Percentiles rank a stretch among this genome's conserved stretches.
These are phyloP conservation scores for Fusarium mangiferae DNA, from an alignment of 2,329 filamentous ascomycete genomes.

Conservation along the genomic window DNA sequence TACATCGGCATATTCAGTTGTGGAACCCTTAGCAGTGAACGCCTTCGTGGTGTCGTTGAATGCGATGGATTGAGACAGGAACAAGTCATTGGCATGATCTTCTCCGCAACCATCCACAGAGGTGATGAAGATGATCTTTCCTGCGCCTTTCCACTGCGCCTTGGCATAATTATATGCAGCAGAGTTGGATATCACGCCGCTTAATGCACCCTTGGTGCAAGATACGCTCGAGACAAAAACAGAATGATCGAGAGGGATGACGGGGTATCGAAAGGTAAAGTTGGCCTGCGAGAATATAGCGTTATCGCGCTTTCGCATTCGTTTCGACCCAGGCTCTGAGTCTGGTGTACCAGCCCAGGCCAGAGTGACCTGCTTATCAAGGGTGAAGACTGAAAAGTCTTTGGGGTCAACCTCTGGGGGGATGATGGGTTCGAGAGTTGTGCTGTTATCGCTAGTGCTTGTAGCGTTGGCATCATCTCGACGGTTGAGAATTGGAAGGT, in stretches of 20 bases:
- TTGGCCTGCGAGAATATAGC: constrained; percentile 15
- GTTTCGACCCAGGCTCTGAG: neutral
- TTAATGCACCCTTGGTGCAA: neutral
- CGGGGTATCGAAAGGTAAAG: constrained; percentile 20
- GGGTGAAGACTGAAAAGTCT: neutral
- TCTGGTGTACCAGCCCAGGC: constrained; percentile 23
- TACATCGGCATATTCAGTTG: neutral
- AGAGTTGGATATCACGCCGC: neutral
- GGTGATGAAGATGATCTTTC: constrained; percentile 17
- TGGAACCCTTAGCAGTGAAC: neutral
- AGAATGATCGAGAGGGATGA: constrained; percentile 20
- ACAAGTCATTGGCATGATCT: constrained; percentile 14
- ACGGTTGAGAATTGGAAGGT: neutral
- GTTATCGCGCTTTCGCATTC: constrained; percentile 16
- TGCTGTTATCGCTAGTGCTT: neutral
- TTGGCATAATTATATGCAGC: constrained; percentile 19
- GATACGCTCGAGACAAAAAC: neutral
- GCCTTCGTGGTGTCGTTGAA: constrained; percentile 6
- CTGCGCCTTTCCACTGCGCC: neutral
- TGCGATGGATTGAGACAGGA: neutral
- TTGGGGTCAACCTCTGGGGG: constrained; percentile 14
- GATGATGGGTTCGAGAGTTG: constrained; percentile 17
- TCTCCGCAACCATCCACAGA: constrained; percentile 11
- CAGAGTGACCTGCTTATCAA: neutral
- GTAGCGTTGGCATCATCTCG: neutral